phyloP scores from a whole-genome alignment of 306 rosid species.

The Vigna nakashimae region DNA sequence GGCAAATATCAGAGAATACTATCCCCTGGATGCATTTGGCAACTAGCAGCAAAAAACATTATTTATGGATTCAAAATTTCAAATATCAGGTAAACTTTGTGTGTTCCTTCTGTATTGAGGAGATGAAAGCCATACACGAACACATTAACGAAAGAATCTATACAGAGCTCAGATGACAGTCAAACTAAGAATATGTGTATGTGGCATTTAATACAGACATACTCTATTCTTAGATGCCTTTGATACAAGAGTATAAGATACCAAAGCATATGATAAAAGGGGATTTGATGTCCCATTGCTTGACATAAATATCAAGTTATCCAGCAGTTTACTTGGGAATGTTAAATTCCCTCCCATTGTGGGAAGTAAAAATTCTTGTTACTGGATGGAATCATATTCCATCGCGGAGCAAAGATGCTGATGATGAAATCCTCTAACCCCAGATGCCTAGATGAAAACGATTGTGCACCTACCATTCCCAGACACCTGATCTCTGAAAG shows the following conservation, averaged over 20 bases:
- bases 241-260: slow-evolving; percentile 6
- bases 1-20: too few species aligned
- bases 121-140: slow-evolving; percentile 12
- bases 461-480: slow-evolving; percentile 15
- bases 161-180: slow-evolving; percentile 5
- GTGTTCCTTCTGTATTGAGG: background rate
- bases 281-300: background rate
- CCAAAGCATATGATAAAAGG: background rate
- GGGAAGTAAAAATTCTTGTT: background rate
- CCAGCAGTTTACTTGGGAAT: slow-evolving; percentile 20
- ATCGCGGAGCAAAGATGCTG: background rate
- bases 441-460: background rate
- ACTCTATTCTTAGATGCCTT: background rate
- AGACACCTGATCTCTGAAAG: background rate
- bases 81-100: too few species aligned
- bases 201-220: too few species aligned
- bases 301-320: background rate
- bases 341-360: slow-evolving; percentile 6
- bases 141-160: slow-evolving; percentile 17
- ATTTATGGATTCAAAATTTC: too few species aligned
- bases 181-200: background rate
- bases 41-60: too few species aligned
- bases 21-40: too few species aligned
- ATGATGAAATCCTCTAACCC: slow-evolving; percentile 5
- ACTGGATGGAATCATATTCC: slow-evolving; percentile 16